Base-by-base conservation (phyloP, 1,284 basidiomycete genomes). In the Leccinum subrobustum region DNA sequence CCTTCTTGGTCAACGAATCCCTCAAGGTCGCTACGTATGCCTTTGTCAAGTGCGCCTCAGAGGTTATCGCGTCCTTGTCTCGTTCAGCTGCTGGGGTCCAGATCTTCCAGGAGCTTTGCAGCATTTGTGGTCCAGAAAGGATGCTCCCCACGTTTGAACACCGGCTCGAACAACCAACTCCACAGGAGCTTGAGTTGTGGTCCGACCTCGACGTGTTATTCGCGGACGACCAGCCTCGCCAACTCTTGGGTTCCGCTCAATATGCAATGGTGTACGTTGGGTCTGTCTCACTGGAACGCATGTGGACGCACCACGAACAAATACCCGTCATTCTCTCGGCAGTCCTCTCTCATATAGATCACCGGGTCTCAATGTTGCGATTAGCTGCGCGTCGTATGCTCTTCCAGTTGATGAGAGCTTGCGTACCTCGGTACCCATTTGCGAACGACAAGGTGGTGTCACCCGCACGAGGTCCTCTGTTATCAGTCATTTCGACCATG, bases 1-100 rank as follows among this genome's bases (percentile, higher is more conserved):
- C 89, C 52, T 97, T 95, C 75, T 77, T 97, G 3, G 81, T 97
- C 51, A 92, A 95, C 65, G 93, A 97, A 68, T 91, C 92, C 0
- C 87, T 91, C 58, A 92, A 91, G 74, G 88, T 95, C 47, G 88
- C 91, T 31, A 93, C 85, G 65, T 82, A 84, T 4, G 83, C 87
- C 9, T 96, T 94, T 71, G 84, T 96, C 60, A 81, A 79, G 54
- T 91, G 92, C 68, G 91, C 92, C 1, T 87, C 91, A 55, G 89
- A 89, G 64, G 87, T 96, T 56, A 85, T 96, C 29, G 90, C 94
- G 0, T 95, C 88, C 64, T 81, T 98, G 12, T 93, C 92, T 52
- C 88, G 91, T 60, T 92, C 91, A 23, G 80, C 82, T 5, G 84
- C 90, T 11, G 93, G 92, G 1, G 81, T 84, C 12, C 79, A 87